Evolutionary conservation across 1,284 basidiomycete species (phyloP).

Genomic region (Meira nashicola): DNA sequence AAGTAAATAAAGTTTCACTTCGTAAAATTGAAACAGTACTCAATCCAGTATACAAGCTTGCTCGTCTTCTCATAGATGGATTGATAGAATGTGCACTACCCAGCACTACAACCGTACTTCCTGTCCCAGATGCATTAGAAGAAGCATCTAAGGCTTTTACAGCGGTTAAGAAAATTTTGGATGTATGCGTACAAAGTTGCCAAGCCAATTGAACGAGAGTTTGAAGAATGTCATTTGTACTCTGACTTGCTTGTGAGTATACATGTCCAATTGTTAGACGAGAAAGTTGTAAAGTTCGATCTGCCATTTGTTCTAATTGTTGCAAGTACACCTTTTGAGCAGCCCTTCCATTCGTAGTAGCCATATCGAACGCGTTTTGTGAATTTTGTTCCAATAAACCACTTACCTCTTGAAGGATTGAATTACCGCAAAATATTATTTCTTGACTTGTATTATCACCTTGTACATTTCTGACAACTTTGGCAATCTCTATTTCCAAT

Average conservation of each 20-base stretch:
- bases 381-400: slow-evolving; percentile 2
- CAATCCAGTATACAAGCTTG: slow-evolving; percentile 22
- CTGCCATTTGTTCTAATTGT: slow-evolving; percentile 28
- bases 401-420: slow-evolving; percentile 15
- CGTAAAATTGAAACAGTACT: slow-evolving; percentile 26
- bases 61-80: slow-evolving; percentile 26
- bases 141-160: slow-evolving; percentile 27
- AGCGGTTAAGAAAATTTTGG: slow-evolving; percentile 25
- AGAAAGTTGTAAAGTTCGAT: slow-evolving; percentile 19
- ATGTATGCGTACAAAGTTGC: slow-evolving; percentile 20
- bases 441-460: slow-evolving; percentile 13
- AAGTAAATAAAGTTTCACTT: slow-evolving; percentile 8
- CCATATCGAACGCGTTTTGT: neutral
- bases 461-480: neutral
- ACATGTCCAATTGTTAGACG: slow-evolving; percentile 19
- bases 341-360: slow-evolving; percentile 2
- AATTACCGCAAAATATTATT: slow-evolving; percentile 15
- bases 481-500: slow-evolving; percentile 3
- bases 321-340: slow-evolving; percentile 13
- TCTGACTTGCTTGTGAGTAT: neutral
- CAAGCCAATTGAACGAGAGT: slow-evolving; percentile 17
- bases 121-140: slow-evolving; percentile 12
- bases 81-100: slow-evolving; percentile 32
- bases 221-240: neutral
- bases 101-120: slow-evolving; percentile 19